Percentiles rank a stretch among this genome's conserved stretches.
Conservation (phyloP, 2,329 filamentous ascomycete genomes). For the Trematosphaeria pertusa region DNA sequence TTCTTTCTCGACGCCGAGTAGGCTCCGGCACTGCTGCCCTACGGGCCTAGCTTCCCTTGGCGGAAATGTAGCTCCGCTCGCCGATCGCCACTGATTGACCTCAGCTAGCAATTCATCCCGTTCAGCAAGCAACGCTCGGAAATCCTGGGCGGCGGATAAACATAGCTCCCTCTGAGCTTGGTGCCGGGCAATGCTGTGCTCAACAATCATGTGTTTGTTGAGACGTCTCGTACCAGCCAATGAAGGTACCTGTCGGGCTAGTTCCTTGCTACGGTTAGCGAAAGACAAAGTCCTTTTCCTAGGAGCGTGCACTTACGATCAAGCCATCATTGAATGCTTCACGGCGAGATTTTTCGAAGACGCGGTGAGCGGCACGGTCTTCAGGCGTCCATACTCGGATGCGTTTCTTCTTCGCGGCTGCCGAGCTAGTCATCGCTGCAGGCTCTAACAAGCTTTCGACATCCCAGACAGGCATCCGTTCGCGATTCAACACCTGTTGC, state of each 20-base stretch:
- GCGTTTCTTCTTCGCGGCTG: conserved; percentile 21
- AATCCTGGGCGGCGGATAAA: conserved; percentile 14
- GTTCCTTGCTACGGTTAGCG: conserved; percentile 17
- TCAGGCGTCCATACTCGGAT: conserved; percentile 26
- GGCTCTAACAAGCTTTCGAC: no score
- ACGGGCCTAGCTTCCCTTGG: conserved; percentile 9
- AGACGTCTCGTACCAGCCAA: conserved; percentile 21
- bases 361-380: conserved; percentile 28
- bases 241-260: conserved; percentile 26
- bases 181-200: conserved; percentile 25
- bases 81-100: conserved; percentile 20
- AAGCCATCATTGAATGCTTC: conserved; percentile 30
- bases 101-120: conserved; percentile 23
- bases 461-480: no score
- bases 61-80: conserved; percentile 5
- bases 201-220: conserved; percentile 30
- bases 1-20: conserved; percentile 20
- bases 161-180: conserved; percentile 17
- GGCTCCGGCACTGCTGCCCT: conserved; percentile 6
- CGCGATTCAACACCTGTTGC: no score
- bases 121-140: conserved; percentile 21
- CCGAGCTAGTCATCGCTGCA: conserved; percentile 3
- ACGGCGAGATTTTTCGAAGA: conserved; percentile 29
- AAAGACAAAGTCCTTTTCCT: not conserved
- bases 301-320: conserved; percentile 17